Conservation (phyloP, 2,329 filamentous ascomycete species). For the Ascochyta koolunga region DNA sequence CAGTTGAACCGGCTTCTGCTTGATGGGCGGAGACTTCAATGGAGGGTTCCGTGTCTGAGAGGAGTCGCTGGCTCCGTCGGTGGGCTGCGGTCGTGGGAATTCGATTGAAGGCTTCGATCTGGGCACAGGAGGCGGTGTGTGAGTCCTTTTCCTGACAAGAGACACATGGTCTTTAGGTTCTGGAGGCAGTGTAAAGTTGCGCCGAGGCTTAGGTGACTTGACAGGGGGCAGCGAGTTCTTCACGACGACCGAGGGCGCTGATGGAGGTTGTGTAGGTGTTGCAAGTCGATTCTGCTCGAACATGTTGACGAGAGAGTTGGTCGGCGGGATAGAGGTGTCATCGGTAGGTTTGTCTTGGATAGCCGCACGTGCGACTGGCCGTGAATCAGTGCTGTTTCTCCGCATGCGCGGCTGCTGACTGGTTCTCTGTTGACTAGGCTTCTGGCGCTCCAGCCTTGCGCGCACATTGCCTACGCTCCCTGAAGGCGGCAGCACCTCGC, state of each 20-base stretch:
- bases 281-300: slow-evolving; percentile 63
- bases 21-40: slow-evolving; percentile 31
- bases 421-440: slow-evolving; percentile 20
- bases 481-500: slow-evolving; percentile 38
- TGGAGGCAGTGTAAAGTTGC: slow-evolving; percentile 38
- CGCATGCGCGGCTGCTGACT: slow-evolving; percentile 22
- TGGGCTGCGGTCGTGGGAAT: slow-evolving; percentile 17
- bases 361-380: slow-evolving; percentile 16
- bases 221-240: slow-evolving; percentile 42
- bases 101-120: slow-evolving; percentile 40
- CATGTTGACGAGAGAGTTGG: slow-evolving; percentile 69
- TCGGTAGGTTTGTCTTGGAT: slow-evolving; percentile 52
- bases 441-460: slow-evolving; percentile 37
- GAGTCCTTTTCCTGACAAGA: slow-evolving; percentile 27
- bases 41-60: slow-evolving; percentile 27
- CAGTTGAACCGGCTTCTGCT: slow-evolving; percentile 35
- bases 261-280: slow-evolving; percentile 21
- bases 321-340: slow-evolving; percentile 65
- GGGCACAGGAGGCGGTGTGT: slow-evolving; percentile 30
- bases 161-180: slow-evolving; percentile 29
- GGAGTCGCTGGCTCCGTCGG: slow-evolving; percentile 21
- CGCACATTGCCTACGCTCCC: slow-evolving; percentile 44
- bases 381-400: slow-evolving; percentile 25
- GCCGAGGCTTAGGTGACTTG: slow-evolving; percentile 51
- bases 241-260: slow-evolving; percentile 26